Evolutionary conservation across 306 rosid species (phyloP).

Genomic region (Cotoneaster glaucophyllus): DNA sequence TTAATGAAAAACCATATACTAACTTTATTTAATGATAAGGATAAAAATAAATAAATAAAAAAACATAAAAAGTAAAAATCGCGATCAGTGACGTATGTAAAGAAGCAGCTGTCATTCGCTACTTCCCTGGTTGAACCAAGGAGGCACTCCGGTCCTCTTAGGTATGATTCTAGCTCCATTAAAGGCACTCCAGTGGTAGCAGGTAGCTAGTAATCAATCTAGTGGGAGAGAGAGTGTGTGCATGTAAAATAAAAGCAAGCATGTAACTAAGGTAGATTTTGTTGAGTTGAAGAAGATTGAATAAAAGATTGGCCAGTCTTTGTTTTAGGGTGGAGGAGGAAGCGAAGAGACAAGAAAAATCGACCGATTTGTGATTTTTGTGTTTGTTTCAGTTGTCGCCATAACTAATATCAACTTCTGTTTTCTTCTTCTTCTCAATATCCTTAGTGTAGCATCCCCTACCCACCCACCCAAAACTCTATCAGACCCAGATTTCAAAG

Average conservation of each 20-base stretch:
- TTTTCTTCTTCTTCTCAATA: slow-evolving; percentile 8
- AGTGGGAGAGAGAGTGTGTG: neutral
- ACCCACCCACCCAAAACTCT: too few species aligned
- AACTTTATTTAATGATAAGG: too few species aligned
- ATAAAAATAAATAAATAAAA: too few species aligned
- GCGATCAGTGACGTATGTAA: slow-evolving; percentile 24
- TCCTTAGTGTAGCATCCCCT: neutral
- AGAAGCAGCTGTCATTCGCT: slow-evolving; percentile 51
- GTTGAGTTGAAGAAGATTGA: slow-evolving; percentile 16
- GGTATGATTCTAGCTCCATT: slow-evolving; percentile 16
- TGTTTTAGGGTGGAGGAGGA: slow-evolving; percentile 5
- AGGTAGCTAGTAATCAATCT: slow-evolving; percentile 21
- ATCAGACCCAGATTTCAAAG: too few species aligned
- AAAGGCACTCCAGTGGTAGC: slow-evolving; percentile 21
- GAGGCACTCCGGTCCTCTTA: slow-evolving; percentile 55
- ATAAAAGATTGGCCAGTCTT: slow-evolving; percentile 9
- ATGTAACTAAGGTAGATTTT: slow-evolving; percentile 15
- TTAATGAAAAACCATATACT: too few species aligned
- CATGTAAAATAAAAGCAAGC: slow-evolving; percentile 8
- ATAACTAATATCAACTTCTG: slow-evolving; percentile 6
- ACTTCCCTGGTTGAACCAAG: slow-evolving; percentile 35
- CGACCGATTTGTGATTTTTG: neutral
- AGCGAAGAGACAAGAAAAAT: neutral
- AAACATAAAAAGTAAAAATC: too few species aligned
- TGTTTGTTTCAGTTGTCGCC: slow-evolving; percentile 7